phyloP scores from a whole-genome alignment of 441 rosid species.

The Bocquillonia castaneifolia region DNA sequence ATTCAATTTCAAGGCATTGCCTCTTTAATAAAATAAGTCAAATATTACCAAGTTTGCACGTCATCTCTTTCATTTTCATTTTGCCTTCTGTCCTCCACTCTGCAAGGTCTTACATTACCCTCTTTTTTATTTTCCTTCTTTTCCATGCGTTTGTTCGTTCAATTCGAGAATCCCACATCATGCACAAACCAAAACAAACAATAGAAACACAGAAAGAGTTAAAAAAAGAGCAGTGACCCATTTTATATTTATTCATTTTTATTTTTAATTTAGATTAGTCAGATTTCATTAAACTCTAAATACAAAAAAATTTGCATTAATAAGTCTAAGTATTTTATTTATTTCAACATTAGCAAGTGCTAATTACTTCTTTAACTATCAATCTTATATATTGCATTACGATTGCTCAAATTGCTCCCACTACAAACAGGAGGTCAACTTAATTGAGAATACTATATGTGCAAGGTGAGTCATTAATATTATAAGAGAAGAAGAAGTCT shows the following conservation, averaged over 20 bases:
- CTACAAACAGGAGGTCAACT: neutral
- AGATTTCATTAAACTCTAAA: neutral
- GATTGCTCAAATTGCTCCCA: neutral
- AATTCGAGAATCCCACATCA: neutral
- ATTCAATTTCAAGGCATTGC: neutral
- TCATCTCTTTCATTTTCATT: conserved; percentile 5
- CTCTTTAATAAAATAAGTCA: neutral
- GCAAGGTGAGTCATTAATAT: neutral
- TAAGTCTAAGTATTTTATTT: too few relatives aligned
- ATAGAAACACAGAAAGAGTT: neutral
- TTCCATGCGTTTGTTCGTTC: neutral
- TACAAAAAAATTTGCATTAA: too few relatives aligned
- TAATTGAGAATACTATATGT: neutral
- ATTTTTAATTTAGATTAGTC: too few relatives aligned
- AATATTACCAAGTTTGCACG: conserved; percentile 3
- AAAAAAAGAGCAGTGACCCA: neutral
- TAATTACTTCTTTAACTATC: too few relatives aligned
- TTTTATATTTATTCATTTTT: neutral
- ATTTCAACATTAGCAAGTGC: too few relatives aligned
- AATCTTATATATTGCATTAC: too few relatives aligned
- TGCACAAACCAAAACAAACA: neutral
- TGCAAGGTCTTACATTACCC: neutral
- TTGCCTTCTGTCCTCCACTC: neutral
- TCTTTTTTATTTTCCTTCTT: neutral
- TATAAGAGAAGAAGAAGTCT: neutral